Base-by-base conservation (phyloP, 148 eudicot genomes). In the Rhododendron henanense region DNA sequence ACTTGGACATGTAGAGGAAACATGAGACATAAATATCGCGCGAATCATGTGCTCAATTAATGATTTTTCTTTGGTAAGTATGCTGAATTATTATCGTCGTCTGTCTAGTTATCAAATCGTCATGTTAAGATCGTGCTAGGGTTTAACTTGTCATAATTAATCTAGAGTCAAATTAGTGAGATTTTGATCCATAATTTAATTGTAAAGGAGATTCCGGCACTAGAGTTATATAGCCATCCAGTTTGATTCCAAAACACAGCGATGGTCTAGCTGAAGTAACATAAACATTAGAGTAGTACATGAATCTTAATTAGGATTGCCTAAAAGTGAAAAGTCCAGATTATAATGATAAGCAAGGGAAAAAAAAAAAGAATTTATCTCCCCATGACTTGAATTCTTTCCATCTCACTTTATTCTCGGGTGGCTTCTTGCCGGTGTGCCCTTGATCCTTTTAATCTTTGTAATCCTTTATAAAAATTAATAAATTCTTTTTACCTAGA, bases 21-120 rank as follows among this genome's bases (percentile, higher is more conserved):
- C 85, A 83, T 18, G 55, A 83, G 80, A 59, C 81, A 87, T 31
- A 45, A 82, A 55, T 19, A 31, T 45, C 87, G 81, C 44, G 2
- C 75, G 41, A 81, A 35, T 81, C 80, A 81, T 86, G 84, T 86
- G 57, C 76, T 74, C 21, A 8, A 78, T 41, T 67, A 67, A 23
- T n/a, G 1, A 2, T 67, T 67, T 65, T 25, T 25, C 33, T 10
- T 25, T 67, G 74, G 74, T 67, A 67, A 67, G 74, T 67, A 25
- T 25, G 35, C 16, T n/a, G 5, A 25, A 67, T 25, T 15, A 61
- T 61, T 18, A 5, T 33, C 10, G 9, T 33, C 1, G 45, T 79
- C 1, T 8, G 18, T 44, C 37, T 45, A 10, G 82, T 44, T 23
- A 75, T 81, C 13, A 51, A 8, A n/a, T 81, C 57, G 67, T 86